Conservation (phyloP, 2,329 filamentous ascomycete genomes). For the Phaeoacremonium minimum region DNA sequence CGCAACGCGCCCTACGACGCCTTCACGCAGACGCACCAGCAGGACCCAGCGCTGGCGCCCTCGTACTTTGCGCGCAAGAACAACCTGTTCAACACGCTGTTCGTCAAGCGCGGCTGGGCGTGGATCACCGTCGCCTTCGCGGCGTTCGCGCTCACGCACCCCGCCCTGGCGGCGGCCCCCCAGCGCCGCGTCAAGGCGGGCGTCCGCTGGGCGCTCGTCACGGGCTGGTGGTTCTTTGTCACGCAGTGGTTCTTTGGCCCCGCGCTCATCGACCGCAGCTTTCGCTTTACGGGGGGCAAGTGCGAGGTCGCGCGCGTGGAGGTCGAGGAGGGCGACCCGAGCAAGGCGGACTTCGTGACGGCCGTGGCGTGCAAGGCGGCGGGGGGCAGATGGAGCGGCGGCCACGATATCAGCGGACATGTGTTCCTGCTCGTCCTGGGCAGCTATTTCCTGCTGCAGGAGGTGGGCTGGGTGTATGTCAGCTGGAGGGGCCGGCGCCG, state of each 20-base stretch:
- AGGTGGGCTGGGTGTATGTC: conserved; percentile 60
- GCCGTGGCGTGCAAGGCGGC: conserved; percentile 76
- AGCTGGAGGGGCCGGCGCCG: conserved; percentile 33
- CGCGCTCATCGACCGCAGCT: conserved; percentile 82
- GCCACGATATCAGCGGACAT: conserved; percentile 93
- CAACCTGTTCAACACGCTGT: conserved; percentile 88
- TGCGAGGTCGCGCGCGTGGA: conserved; percentile 60
- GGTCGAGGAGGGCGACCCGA: conserved; percentile 37
- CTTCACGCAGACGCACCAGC: conserved; percentile 57
- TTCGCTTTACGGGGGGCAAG: conserved; percentile 80
- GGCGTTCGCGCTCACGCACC: conserved; percentile 66
- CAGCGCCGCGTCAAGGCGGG: conserved; percentile 48
- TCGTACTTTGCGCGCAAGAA: conserved; percentile 92
- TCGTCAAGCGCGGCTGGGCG: conserved; percentile 93
- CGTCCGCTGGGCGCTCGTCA: conserved; percentile 68
- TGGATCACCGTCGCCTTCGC: conserved; percentile 79
- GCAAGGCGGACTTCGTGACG: conserved; percentile 51
- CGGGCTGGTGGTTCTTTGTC: conserved; percentile 74
- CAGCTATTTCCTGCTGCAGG: conserved; percentile 75
- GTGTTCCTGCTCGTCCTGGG: conserved; percentile 88
- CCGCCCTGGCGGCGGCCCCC: conserved; percentile 33
- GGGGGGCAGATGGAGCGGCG: conserved; percentile 85
- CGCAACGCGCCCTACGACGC: conserved; percentile 60
- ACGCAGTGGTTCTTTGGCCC: conserved; percentile 98
- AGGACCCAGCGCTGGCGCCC: conserved; percentile 49